Conservation (phyloP, 306 rosid genomes). For the Psophocarpus tetragonolobus region DNA sequence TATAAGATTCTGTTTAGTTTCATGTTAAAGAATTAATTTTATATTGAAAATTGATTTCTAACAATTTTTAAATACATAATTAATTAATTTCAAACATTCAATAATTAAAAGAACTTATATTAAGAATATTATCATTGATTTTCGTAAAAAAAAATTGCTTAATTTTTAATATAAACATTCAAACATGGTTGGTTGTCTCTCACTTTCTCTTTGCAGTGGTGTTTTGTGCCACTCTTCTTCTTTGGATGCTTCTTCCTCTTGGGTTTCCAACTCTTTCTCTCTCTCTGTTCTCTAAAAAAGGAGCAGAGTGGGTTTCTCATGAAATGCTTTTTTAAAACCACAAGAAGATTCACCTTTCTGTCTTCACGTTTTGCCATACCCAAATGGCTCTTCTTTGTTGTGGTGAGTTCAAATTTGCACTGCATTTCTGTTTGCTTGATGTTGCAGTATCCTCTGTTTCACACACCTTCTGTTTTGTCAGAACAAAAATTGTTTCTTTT, state of each 20-base stretch:
- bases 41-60: too few relatives aligned
- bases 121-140: too few relatives aligned
- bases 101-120: too few relatives aligned
- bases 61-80: too few relatives aligned
- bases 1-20: too few relatives aligned
- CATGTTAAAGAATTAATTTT: too few relatives aligned
- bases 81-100: too few relatives aligned
- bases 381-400: background rate
- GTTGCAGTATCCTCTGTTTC: slow-evolving; percentile 3
- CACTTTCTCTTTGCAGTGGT: background rate
- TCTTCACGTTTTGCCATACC: slow-evolving; percentile 30
- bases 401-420: background rate
- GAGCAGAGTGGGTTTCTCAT: slow-evolving; percentile 38
- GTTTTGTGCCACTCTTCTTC: slow-evolving; percentile 10
- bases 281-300: slow-evolving; percentile 33
- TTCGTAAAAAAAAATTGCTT: too few relatives aligned
- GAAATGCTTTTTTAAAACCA: slow-evolving; percentile 13
- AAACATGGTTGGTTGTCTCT: too few relatives aligned
- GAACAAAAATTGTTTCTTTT: slow-evolving; percentile 19
- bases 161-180: too few relatives aligned
- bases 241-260: slow-evolving; percentile 54
- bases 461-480: slow-evolving; percentile 44
- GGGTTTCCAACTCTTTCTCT: slow-evolving; percentile 42
- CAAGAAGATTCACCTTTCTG: slow-evolving; percentile 39
- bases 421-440: background rate